Conservation (phyloP, 73 alveolate genomes). For the Tetrahymena thermophila region DNA sequence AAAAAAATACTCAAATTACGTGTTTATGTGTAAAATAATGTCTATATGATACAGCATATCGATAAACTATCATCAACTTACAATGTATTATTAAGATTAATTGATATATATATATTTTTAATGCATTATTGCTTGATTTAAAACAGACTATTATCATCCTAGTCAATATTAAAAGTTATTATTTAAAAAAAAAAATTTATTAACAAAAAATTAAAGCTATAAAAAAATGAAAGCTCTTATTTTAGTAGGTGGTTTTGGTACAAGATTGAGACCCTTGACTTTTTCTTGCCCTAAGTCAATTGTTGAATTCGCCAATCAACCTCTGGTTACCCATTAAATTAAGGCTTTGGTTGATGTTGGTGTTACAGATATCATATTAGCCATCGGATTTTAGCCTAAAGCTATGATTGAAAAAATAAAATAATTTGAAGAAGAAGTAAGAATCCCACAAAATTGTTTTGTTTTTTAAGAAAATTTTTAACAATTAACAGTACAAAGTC, state of each 20-base stretch:
- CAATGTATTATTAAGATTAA: no score
- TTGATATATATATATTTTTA: background rate
- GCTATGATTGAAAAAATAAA: slow-evolving; percentile 58
- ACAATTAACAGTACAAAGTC: slow-evolving; percentile 30
- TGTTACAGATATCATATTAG: slow-evolving; percentile 88
- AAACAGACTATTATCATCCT: background rate
- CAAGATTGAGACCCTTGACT: slow-evolving; percentile 91
- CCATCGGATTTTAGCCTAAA: slow-evolving; percentile 84
- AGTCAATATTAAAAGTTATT: background rate
- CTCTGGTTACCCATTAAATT: slow-evolving; percentile 82
- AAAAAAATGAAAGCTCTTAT: slow-evolving; percentile 69
- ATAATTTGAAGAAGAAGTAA: slow-evolving; percentile 27
- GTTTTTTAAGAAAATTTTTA: background rate
- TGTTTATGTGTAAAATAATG: background rate
- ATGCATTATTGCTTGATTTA: no score
- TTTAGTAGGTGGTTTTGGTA: slow-evolving; percentile 93
- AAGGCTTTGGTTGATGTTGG: slow-evolving; percentile 90
- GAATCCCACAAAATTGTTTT: background rate
- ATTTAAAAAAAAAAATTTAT: background rate
- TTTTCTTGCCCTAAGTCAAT: slow-evolving; percentile 82
- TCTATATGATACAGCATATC: background rate
- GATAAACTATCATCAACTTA: background rate
- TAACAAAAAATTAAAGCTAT: background rate
- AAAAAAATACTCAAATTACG: background rate
- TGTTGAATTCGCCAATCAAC: slow-evolving; percentile 86